Base-by-base conservation (phyloP, 2,329 filamentous ascomycete species). In the Pestalotiopsis sp. region DNA sequence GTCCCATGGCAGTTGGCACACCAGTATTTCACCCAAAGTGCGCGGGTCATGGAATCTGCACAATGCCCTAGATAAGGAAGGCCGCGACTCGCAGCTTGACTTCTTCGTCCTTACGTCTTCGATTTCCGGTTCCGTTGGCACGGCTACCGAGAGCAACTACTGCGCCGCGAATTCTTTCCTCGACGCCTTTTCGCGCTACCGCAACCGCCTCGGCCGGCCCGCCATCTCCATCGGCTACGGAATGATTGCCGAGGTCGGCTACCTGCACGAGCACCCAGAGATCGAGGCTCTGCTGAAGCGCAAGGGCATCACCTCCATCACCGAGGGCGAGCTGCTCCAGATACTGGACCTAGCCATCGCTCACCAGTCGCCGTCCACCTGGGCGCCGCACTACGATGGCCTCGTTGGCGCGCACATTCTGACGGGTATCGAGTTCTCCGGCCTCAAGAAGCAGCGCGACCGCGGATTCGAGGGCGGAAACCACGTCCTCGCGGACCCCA, bases 161-260 rank as follows among this genome's bases (percentile, higher is more conserved):
- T 75, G 73, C 61, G 75, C 78, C 0, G 80, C 73, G 0, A 82
- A 82, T 69, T 71, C 64, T 17, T 82, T 77, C 69, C 73, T 81
- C 2, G 81, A 83, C 56, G 69, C 72, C 1, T 75, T 81, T 12
- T 72, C 76, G 0, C 65, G 72, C 0, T 75, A 76, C 38, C 72
- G 76, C 6, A 69, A 71, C 3, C 27, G 23, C 5, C 71, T 72
- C 0, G 78, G 78, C 1, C 69, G 14, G 2, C 20, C 45, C 7
- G 45, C 45, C 20, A 52, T 52, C 9, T 52, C 45, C 45, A 20
- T 52, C 2, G 45, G 45, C 7, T 36, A 36, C 31, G 31, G 31
- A 36, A 36, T 36, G 31, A 36, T 36, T 9, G 31, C 31, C 1
- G 31, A 36, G 31, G 31, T 36, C 6, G 31, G 31, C 31, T 36